phyloP scores from a whole-genome alignment of 495 filamentous ascomycete species.

The Aspergillus affinis region DNA sequence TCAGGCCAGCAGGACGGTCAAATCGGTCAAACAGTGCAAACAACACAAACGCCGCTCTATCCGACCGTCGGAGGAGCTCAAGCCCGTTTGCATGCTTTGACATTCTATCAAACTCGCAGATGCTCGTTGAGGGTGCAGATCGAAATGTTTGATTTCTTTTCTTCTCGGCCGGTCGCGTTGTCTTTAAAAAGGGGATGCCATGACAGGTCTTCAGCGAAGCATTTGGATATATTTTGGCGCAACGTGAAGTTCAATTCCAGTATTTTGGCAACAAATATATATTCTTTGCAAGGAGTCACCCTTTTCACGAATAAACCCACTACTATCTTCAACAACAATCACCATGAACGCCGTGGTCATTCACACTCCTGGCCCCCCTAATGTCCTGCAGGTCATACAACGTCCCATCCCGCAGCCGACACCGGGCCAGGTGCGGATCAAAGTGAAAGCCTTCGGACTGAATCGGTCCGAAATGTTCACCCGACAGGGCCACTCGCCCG shows the following conservation, averaged over 20 bases:
- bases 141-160: not conserved
- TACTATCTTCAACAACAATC: not conserved
- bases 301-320: not conserved
- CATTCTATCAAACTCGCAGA: not conserved
- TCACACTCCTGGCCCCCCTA: slow-evolving; percentile 33
- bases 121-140: not conserved
- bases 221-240: not conserved
- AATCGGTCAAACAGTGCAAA: slow-evolving; percentile 13
- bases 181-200: not conserved
- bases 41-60: slow-evolving; percentile 2
- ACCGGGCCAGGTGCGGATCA: slow-evolving; percentile 46
- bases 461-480: slow-evolving; percentile 59
- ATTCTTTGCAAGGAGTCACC: too few relatives aligned
- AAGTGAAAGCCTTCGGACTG: slow-evolving; percentile 51
- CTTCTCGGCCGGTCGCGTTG: not conserved
- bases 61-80: not conserved
- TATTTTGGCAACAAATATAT: too few relatives aligned
- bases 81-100: not conserved
- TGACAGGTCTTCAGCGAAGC: not conserved
- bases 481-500: slow-evolving; percentile 49
- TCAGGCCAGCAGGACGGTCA: too few relatives aligned
- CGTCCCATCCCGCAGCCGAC: slow-evolving; percentile 37
- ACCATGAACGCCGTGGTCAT: slow-evolving; percentile 45
- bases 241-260: not conserved
- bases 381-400: slow-evolving; percentile 37